These are phyloP conservation scores for Trypanosoma congolense DNA, from an alignment of 208 protist genomes.

Conservation along the genomic window DNA sequence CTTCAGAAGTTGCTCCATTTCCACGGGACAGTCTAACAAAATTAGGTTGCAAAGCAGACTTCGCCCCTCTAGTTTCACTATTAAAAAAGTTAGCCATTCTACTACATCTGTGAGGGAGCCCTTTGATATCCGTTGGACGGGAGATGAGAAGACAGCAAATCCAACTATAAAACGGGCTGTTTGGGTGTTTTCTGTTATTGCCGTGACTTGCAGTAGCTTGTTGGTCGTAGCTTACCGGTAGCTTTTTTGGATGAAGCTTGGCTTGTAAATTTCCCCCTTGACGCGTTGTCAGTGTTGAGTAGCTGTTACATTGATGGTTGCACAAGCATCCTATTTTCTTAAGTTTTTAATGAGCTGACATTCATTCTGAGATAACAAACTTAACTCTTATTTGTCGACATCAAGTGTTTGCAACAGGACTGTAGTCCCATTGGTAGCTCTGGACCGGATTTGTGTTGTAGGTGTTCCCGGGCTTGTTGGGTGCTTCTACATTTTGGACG, in stretches of 20 bases:
- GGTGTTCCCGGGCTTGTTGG: too few species aligned
- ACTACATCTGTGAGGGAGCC: background rate
- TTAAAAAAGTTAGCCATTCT: slow-evolving; percentile 4
- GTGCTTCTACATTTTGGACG: too few species aligned
- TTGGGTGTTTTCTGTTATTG: slow-evolving; percentile 12
- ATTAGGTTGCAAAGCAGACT: slow-evolving; percentile 30
- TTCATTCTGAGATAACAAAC: too few species aligned
- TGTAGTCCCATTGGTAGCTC: too few species aligned
- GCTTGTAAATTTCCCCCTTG: too few species aligned
- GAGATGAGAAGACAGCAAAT: slow-evolving; percentile 1
- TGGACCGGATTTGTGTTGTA: background rate
- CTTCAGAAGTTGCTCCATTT: background rate
- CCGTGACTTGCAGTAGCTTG: slow-evolving; percentile 9
- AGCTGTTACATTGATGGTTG: too few species aligned
- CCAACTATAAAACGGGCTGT: background rate
- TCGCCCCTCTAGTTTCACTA: slow-evolving; percentile 22
- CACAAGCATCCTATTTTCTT: too few species aligned
- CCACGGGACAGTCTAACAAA: background rate
- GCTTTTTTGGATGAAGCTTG: too few species aligned
- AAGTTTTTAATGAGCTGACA: too few species aligned
- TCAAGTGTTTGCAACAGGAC: background rate
- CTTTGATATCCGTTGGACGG: background rate
- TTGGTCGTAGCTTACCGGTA: slow-evolving; percentile 9
- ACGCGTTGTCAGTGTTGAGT: too few species aligned
- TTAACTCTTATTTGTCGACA: background rate